Evolutionary conservation across 805 yeast species (phyloP).

Genomic region (Saccharomycopsis sp.): DNA sequence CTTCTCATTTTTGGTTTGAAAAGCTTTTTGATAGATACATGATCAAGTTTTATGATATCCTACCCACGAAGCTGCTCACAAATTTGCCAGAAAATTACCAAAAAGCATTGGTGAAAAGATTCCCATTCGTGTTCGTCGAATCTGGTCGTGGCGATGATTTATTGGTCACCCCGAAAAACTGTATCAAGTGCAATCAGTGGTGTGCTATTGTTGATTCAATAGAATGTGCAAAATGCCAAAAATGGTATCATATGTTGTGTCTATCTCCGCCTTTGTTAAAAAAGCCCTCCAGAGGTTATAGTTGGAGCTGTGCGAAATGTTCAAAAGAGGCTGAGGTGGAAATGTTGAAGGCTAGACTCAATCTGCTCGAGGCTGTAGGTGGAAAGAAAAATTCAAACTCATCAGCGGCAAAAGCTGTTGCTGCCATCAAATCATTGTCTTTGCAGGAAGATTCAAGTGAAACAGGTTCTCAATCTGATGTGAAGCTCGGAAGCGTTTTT

Average conservation of each 20-base stretch:
- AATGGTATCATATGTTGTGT: slow-evolving; percentile 70
- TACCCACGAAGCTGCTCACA: slow-evolving; percentile 50
- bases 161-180: slow-evolving; percentile 53
- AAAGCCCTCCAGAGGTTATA: slow-evolving; percentile 80
- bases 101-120: slow-evolving; percentile 55
- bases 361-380: neutral
- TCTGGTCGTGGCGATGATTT: slow-evolving; percentile 54
- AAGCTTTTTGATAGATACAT: slow-evolving; percentile 80
- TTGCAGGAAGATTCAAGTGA: too few relatives aligned
- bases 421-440: neutral
- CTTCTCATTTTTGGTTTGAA: slow-evolving; percentile 77
- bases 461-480: too few relatives aligned
- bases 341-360: slow-evolving; percentile 20
- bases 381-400: too few relatives aligned
- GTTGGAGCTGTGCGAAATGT: slow-evolving; percentile 84
- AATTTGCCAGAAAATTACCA: slow-evolving; percentile 53
- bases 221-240: slow-evolving; percentile 68
- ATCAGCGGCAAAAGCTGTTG: neutral
- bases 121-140: slow-evolving; percentile 69
- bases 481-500: too few relatives aligned
- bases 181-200: slow-evolving; percentile 81
- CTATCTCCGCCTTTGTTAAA: slow-evolving; percentile 73
- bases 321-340: slow-evolving; percentile 47
- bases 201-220: slow-evolving; percentile 65
- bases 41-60: slow-evolving; percentile 69